phyloP scores from a whole-genome alignment of 129 eudicot genomes.

The Erigeron canadensis region DNA sequence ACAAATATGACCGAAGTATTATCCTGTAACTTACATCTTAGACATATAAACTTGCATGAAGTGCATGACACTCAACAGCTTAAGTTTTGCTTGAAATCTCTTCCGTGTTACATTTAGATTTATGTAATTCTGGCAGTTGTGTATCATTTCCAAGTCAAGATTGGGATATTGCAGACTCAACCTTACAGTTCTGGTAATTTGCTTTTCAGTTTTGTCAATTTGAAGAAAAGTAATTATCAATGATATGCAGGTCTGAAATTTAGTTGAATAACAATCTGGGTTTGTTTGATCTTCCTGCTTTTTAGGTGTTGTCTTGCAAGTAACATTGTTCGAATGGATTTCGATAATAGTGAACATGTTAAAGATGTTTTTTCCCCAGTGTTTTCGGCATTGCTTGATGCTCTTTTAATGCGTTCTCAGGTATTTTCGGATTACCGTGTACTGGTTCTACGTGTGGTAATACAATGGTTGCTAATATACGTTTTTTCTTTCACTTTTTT shows the following conservation, averaged over 20 bases:
- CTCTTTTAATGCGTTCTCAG: constrained; percentile 89
- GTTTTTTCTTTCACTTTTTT: constrained; percentile 6
- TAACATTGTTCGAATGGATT: constrained; percentile 63
- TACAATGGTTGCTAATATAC: neutral
- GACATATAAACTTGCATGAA: constrained; percentile 20
- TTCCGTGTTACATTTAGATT: constrained; percentile 24
- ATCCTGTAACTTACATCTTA: neutral
- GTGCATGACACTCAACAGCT: constrained; percentile 2
- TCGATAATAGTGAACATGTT: constrained; percentile 42
- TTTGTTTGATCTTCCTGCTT: constrained; percentile 13
- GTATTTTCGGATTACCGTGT: constrained; percentile 32
- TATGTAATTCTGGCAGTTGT: constrained; percentile 59
- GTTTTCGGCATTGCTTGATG: constrained; percentile 80
- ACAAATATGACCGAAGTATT: neutral
- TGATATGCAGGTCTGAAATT: neutral
- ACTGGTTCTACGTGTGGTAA: constrained; percentile 10
- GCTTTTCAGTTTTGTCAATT: neutral
- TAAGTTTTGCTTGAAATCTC: constrained; percentile 15
- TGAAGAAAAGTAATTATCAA: constrained; percentile 15
- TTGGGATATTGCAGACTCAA: constrained; percentile 96
- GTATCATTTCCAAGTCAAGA: constrained; percentile 83
- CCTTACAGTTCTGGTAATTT: constrained; percentile 91
- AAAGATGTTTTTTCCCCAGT: constrained; percentile 61
- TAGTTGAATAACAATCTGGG: constrained; percentile 15
- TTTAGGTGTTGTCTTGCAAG: constrained; percentile 86